Evolutionary conservation across 768 basidiomycete species (phyloP).

Genomic region (Glaciozyma antarctica): DNA sequence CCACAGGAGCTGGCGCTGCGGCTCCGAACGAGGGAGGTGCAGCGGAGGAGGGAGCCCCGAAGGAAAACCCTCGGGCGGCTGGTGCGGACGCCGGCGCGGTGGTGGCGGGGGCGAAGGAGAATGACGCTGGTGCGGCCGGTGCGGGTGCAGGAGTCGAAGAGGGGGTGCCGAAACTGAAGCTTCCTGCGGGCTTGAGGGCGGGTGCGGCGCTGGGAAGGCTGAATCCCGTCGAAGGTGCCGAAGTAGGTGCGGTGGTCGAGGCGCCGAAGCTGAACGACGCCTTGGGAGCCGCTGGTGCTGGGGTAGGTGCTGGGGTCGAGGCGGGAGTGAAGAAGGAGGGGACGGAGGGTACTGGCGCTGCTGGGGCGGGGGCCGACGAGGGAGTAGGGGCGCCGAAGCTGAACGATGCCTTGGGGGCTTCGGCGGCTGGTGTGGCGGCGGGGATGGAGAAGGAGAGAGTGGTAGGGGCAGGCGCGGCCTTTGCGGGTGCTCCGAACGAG

Average conservation of each 20-base stretch:
- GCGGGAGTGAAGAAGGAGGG: neutral
- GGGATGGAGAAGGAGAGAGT: neutral
- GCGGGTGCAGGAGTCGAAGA: neutral
- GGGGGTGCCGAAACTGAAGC: neutral
- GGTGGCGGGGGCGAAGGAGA: neutral
- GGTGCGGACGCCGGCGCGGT: neutral
- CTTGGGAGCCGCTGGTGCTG: neutral
- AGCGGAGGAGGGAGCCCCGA: neutral
- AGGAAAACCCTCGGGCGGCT: conserved; percentile 2
- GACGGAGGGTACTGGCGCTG: neutral
- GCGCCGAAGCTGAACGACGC: neutral
- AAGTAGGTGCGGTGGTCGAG: neutral
- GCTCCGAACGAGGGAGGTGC: neutral
- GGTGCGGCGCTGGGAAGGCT: too few relatives aligned
- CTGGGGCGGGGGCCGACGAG: neutral
- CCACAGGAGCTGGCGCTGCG: neutral
- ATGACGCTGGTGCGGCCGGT: neutral
- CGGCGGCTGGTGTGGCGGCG: neutral
- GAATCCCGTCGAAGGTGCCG: too few relatives aligned
- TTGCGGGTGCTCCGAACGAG: neutral
- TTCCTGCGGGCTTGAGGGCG: too few relatives aligned
- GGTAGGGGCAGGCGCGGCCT: neutral
- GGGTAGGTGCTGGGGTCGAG: neutral
- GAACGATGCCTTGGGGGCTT: neutral
- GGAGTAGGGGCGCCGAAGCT: conserved; percentile 1